Conservation (phyloP, 306 rosid genomes). For the Acacia acuminata region DNA sequence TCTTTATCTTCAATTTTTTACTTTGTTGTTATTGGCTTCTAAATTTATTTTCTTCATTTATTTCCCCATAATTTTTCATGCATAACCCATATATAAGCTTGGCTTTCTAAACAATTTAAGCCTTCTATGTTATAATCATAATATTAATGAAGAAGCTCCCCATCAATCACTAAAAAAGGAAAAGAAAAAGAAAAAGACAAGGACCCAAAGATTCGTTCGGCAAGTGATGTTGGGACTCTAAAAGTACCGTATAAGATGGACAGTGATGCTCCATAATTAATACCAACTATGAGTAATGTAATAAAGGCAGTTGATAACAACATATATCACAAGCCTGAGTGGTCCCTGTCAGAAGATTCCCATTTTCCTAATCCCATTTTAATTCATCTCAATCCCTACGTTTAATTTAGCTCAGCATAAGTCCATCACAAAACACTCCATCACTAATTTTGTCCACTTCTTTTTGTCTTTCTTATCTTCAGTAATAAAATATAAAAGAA, state of each 20-base stretch:
- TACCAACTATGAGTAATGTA: neutral
- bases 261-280: neutral
- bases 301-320: neutral
- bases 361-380: neutral
- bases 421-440: neutral
- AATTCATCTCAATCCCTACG: too few species aligned
- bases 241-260: neutral
- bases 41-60: too few species aligned
- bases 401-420: too few species aligned
- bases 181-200: neutral
- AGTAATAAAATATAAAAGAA: neutral
- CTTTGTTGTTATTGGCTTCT: too few species aligned
- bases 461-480: neutral
- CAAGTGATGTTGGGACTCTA: neutral
- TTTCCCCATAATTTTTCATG: too few species aligned
- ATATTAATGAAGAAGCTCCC: too few species aligned
- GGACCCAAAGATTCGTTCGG: conserved; percentile 23
- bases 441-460: neutral
- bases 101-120: too few species aligned
- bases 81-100: too few species aligned
- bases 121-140: too few species aligned
- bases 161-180: neutral
- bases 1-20: too few species aligned
- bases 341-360: conserved; percentile 1
- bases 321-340: neutral